Evolutionary conservation across 768 basidiomycete species (phyloP).

Genomic region (Boletus reticulatus): DNA sequence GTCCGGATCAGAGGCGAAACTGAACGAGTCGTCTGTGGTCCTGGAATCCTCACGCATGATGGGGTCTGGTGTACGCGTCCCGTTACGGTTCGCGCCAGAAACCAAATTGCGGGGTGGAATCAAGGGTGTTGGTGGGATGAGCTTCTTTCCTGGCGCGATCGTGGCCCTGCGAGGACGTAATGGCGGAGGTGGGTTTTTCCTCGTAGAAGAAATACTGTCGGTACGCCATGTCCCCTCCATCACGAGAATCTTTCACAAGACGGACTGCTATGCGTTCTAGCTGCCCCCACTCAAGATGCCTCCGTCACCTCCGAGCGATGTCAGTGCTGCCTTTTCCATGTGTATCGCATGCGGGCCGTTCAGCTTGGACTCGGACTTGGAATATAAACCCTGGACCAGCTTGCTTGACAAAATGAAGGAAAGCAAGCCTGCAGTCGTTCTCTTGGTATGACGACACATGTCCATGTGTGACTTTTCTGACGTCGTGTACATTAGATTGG

Average conservation of each 20-base stretch:
- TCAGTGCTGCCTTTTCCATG: conserved; percentile 56
- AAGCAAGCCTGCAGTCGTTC: conserved; percentile 68
- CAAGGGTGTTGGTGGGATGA: conserved; percentile 61
- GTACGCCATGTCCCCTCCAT: conserved; percentile 44
- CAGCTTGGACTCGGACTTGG: conserved; percentile 74
- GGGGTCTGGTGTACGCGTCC: conserved; percentile 61
- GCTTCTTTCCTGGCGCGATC: conserved; percentile 87
- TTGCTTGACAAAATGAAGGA: conserved; percentile 61
- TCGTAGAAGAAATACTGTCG: conserved; percentile 75
- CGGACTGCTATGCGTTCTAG: conserved; percentile 34
- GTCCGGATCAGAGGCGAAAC: conserved; percentile 53
- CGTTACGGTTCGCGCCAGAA: conserved; percentile 65
- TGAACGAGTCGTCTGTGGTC: conserved; percentile 69
- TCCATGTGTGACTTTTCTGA: neutral
- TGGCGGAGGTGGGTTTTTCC: conserved; percentile 86
- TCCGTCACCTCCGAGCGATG: conserved; percentile 31
- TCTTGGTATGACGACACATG: conserved; percentile 55
- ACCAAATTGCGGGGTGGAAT: conserved; percentile 64
- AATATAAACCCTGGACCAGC: conserved; percentile 66
- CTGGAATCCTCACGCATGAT: conserved; percentile 85
- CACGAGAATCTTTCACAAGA: neutral
- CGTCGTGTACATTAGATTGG: conserved; percentile 58
- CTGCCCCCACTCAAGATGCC: conserved; percentile 59
- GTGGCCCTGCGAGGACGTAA: conserved; percentile 86
- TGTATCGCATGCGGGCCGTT: conserved; percentile 84